Base-by-base conservation (phyloP, 768 basidiomycete genomes). In the Gymnopilus junonius region DNA sequence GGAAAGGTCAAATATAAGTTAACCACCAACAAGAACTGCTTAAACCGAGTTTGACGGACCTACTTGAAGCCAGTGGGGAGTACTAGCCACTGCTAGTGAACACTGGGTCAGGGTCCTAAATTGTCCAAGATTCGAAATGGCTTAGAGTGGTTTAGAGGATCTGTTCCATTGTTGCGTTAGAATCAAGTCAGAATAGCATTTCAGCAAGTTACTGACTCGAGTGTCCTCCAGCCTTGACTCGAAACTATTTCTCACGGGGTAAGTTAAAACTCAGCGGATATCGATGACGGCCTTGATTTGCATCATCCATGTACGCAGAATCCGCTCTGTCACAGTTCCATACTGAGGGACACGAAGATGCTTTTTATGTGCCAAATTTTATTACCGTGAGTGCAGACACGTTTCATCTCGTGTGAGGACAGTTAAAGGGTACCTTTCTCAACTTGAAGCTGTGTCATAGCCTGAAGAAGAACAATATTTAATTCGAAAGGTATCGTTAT, bases 311-410 rank as follows among this genome's bases (percentile, higher is more conserved):
- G 53, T 55, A 23, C 35, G 40, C 40, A 37, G 54, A 55, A n/a
- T 25, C 20, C 23, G 25, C n/a, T 35, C 20, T 65, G 40, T n/a
- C 55, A 15, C 37, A 57, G 29, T 69, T 77, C 69, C 76, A 72
- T 51, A 68, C 83, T 54, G 70, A 73, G 15, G 80, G 79, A 29
- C 69, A 76, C 46, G 79, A 82, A 56, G 80, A 82, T 58, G 79
- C 80, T 3, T 87, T 85, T 70, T 95, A 95, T 75, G 80, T 95
- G 20, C 91, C 92, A 6, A 80, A 93, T 65, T 95, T 95, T 73
- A 79, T 92, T 37, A 85, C 86, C 59, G 84, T 82, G 58, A 62
- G 76, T 64, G 14, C 32, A 61, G 12, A 17, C 37, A n/a, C n/a
- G 31, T 11, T 40, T 37, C 32, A 37, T 46, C 48, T 39, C 46